Conservation (phyloP, 345 rosid species). For the Acer negundo region DNA sequence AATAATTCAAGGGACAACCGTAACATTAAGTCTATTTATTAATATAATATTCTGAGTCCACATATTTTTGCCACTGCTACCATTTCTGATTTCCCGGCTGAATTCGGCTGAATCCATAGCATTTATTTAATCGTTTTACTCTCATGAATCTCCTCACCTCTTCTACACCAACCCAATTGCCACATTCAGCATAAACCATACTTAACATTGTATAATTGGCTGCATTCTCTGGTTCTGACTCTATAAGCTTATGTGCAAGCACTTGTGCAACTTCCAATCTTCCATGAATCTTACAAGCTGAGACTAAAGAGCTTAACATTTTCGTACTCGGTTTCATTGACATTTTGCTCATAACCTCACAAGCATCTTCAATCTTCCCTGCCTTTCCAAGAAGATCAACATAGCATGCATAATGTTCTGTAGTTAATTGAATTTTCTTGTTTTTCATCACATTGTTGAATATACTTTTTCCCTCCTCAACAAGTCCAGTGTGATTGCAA, state of each 20-base stretch:
- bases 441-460: conserved; percentile 31
- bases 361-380: conserved; percentile 51
- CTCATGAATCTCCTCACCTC: conserved; percentile 53
- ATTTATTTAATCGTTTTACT: conserved; percentile 36
- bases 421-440: conserved; percentile 28
- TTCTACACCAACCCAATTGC: conserved; percentile 46
- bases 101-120: conserved; percentile 47
- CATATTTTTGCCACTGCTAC: too few species aligned
- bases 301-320: conserved; percentile 55
- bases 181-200: conserved; percentile 44
- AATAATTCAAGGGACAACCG: too few species aligned
- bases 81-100: conserved; percentile 10
- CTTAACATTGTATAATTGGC: conserved; percentile 52
- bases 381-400: conserved; percentile 62
- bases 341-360: conserved; percentile 41
- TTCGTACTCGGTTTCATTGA: conserved; percentile 50
- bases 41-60: too few species aligned
- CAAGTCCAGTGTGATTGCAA: conserved; percentile 55
- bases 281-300: conserved; percentile 53
- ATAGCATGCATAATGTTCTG: conserved; percentile 57
- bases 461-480: conserved; percentile 44
- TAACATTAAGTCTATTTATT: too few species aligned
- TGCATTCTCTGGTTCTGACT: conserved; percentile 49
- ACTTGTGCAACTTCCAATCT: conserved; percentile 40
- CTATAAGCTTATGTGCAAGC: conserved; percentile 37